Conservation (phyloP, 768 basidiomycete genomes). For the Trametes coccinea region DNA sequence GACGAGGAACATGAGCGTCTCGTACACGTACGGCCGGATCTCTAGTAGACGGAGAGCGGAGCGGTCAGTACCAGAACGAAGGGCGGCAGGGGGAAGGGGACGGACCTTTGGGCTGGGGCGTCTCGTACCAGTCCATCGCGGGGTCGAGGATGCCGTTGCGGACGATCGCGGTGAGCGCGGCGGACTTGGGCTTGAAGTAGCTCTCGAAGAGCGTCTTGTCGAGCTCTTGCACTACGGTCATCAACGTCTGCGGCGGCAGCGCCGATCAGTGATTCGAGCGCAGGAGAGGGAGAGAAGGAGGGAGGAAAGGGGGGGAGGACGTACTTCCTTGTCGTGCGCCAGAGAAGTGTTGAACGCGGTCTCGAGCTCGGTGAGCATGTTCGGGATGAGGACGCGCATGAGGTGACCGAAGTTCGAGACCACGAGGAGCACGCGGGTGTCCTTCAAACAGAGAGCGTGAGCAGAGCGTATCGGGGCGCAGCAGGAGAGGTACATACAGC, state of each 20-base stretch:
- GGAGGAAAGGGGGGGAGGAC: constrained; percentile 7
- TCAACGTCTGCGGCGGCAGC: constrained; percentile 53
- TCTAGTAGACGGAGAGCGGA: constrained; percentile 46
- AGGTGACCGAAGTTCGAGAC: constrained; percentile 87
- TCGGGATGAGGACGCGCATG: constrained; percentile 67
- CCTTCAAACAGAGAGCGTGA: constrained; percentile 45
- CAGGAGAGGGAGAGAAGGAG: not conserved
- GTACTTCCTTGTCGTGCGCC: constrained; percentile 69
- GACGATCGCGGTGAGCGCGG: constrained; percentile 63
- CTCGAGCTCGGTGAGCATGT: constrained; percentile 80
- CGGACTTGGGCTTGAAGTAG: constrained; percentile 81
- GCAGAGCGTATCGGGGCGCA: not conserved
- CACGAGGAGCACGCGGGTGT: constrained; percentile 83
- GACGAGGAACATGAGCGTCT: constrained; percentile 84
- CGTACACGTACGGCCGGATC: constrained; percentile 93
- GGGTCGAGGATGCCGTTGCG: constrained; percentile 77
- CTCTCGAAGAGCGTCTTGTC: constrained; percentile 90
- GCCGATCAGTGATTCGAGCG: not conserved
- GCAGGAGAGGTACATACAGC: constrained; percentile 38
- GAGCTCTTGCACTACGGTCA: constrained; percentile 76
- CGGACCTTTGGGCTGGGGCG: constrained; percentile 87
- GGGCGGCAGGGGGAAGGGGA: constrained; percentile 6
- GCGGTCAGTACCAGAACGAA: not conserved
- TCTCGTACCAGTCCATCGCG: constrained; percentile 92
- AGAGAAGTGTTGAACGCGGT: constrained; percentile 71